Conservation (phyloP, 2,329 filamentous ascomycete genomes). For the Samsoniella hepiali region DNA sequence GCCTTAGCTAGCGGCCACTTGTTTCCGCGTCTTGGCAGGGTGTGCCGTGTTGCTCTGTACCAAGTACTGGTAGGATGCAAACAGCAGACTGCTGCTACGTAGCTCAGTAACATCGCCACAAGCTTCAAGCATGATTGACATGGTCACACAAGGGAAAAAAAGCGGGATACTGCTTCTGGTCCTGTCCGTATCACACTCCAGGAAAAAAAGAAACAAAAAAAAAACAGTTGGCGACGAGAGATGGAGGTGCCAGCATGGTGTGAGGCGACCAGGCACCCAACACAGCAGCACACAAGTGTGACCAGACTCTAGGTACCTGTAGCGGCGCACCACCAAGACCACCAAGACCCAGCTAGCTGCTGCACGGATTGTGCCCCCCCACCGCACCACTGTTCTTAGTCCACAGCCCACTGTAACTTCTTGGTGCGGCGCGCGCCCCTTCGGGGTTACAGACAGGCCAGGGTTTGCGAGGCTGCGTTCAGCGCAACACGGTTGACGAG, state of each 20-base stretch:
- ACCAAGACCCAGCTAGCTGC: not conserved
- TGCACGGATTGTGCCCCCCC: not conserved
- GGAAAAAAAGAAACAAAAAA: too few species aligned
- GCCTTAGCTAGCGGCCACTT: too few species aligned
- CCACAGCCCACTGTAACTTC: not conserved
- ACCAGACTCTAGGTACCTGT: too few species aligned
- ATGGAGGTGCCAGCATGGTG: not conserved
- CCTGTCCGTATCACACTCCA: too few species aligned
- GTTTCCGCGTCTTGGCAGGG: too few species aligned
- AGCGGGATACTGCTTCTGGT: not conserved
- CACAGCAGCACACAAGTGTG: too few species aligned
- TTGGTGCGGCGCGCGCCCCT: not conserved
- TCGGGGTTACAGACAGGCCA: conserved; percentile 4
- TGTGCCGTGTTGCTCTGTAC: too few species aligned
- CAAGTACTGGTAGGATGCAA: not conserved
- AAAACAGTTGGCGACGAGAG: not conserved
- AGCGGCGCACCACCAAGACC: not conserved
- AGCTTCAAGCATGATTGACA: too few species aligned
- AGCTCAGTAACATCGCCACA: too few species aligned
- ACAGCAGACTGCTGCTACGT: not conserved
- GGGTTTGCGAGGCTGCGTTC: not conserved
- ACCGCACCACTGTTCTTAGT: not conserved
- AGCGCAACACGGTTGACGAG: not conserved
- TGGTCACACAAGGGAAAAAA: not conserved
- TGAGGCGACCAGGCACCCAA: not conserved